phyloP scores from a whole-genome alignment of 352 stramenopile species.

The Globisporangium paddicum region DNA sequence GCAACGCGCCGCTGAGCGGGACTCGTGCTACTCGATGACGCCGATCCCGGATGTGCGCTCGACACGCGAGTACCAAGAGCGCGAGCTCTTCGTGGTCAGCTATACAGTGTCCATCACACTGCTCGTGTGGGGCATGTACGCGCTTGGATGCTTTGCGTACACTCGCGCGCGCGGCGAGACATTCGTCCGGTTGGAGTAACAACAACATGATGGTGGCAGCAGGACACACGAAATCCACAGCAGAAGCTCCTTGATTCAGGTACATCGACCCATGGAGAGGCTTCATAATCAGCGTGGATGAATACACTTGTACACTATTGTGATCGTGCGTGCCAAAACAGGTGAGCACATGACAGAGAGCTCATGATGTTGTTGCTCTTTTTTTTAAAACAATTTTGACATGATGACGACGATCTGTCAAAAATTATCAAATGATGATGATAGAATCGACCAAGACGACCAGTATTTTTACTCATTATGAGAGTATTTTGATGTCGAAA shows the following conservation, averaged over 20 bases:
- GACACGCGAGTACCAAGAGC: conserved; percentile 39
- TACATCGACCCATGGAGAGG: neutral
- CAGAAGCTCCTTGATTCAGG: neutral
- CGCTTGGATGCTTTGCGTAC: conserved; percentile 18
- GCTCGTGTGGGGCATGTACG: conserved; percentile 41
- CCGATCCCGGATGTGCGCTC: conserved; percentile 29
- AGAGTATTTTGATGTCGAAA: too few relatives aligned
- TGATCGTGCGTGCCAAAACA: too few relatives aligned
- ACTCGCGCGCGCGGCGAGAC: conserved; percentile 7
- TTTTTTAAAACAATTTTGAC: too few relatives aligned
- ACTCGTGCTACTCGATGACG: conserved; percentile 26
- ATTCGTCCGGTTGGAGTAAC: neutral
- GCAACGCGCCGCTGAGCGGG: conserved; percentile 29
- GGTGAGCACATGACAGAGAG: too few relatives aligned
- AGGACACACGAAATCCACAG: neutral
- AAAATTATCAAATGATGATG: too few relatives aligned
- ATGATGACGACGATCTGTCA: too few relatives aligned
- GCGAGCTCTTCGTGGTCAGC: conserved; percentile 30
- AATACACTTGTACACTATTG: too few relatives aligned
- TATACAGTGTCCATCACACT: conserved; percentile 50
- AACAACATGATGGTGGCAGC: neutral
- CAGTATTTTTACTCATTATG: too few relatives aligned
- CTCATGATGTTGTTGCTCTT: too few relatives aligned
- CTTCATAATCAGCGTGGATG: too few relatives aligned
- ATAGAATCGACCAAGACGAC: too few relatives aligned